Percentiles rank a stretch among this genome's conserved stretches.
phyloP scores from a whole-genome alignment of 2,329 filamentous ascomycete species.

The Ophiognomonia clavigignenti-juglandacearum region DNA sequence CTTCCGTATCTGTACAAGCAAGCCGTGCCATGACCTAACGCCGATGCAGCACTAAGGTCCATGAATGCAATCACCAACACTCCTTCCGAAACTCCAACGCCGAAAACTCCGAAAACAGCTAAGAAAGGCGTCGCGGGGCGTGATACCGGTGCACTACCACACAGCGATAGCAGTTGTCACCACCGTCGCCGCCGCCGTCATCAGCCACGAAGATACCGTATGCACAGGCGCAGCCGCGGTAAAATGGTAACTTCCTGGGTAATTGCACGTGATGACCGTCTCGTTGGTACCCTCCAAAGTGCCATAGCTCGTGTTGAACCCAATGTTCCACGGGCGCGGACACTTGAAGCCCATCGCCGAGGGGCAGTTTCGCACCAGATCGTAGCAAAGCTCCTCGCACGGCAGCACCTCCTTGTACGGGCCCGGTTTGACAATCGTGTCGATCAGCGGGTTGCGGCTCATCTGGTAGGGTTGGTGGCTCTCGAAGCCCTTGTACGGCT shows the following conservation, averaged over 20 bases:
- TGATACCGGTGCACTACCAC: background rate
- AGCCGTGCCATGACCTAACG: too few relatives aligned
- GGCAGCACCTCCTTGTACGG: slow-evolving; percentile 93
- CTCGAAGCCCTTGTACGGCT: slow-evolving; percentile 17
- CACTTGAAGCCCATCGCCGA: slow-evolving; percentile 71
- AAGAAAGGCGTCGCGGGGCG: background rate
- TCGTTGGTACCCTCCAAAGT: slow-evolving; percentile 18
- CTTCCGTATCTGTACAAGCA: too few relatives aligned
- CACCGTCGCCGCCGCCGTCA: slow-evolving; percentile 12
- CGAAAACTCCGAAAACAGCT: background rate
- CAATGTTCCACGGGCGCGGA: slow-evolving; percentile 43
- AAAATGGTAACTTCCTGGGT: slow-evolving; percentile 53
- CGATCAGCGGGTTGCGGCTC: slow-evolving; percentile 70
- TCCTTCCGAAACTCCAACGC: too few relatives aligned
- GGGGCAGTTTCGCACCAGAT: slow-evolving; percentile 80
- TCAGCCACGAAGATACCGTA: slow-evolving; percentile 20
- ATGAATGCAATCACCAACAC: too few relatives aligned
- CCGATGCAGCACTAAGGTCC: too few relatives aligned
- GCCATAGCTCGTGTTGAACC: slow-evolving; percentile 45
- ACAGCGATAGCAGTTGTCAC: background rate
- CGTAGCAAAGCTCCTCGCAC: slow-evolving; percentile 82
- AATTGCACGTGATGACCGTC: slow-evolving; percentile 48
- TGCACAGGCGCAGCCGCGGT: slow-evolving; percentile 28
- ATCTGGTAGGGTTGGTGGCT: slow-evolving; percentile 33
- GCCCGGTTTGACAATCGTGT: slow-evolving; percentile 66